Conservation (phyloP, 306 rosid genomes). For the Gastrolobium bilobum region DNA sequence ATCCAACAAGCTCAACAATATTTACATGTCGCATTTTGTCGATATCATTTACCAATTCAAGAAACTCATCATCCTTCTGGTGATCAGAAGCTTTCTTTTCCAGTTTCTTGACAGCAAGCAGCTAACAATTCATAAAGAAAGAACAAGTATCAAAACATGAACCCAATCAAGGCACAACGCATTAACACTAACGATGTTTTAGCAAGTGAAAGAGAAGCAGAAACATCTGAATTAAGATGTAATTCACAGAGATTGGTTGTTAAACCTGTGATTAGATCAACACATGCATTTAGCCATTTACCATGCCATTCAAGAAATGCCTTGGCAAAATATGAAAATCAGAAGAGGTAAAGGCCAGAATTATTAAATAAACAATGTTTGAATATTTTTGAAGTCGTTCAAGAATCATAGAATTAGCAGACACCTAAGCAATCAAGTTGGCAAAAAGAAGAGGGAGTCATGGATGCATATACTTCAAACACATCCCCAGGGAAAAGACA, state of each 20-base stretch:
- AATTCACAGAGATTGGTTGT: conserved; percentile 1
- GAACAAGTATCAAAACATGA: conserved; percentile 40
- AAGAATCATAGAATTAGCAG: conserved; percentile 19
- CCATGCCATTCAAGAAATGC: conserved; percentile 37
- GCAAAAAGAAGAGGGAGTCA: conserved; percentile 24
- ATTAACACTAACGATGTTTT: background rate
- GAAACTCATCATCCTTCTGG: conserved; percentile 85
- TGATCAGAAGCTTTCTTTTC: conserved; percentile 70
- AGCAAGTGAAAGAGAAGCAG: conserved; percentile 30
- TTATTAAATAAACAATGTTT: conserved; percentile 9
- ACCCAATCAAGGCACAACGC: conserved; percentile 19
- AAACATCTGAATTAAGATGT: conserved; percentile 30
- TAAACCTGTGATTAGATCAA: conserved; percentile 29
- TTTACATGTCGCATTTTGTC: conserved; percentile 85
- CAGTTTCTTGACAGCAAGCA: conserved; percentile 91
- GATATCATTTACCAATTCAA: conserved; percentile 79
- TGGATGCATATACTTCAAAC: conserved; percentile 2
- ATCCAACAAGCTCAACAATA: conserved; percentile 88
- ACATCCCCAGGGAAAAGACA: background rate
- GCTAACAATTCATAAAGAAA: conserved; percentile 64
- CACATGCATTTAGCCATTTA: conserved; percentile 29
- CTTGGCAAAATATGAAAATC: conserved; percentile 16
- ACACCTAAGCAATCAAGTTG: background rate
- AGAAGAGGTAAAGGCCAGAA: background rate
- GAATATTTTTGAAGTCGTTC: conserved; percentile 12